A percentile compares a stretch with the other conserved stretches of the same genome.
These are phyloP conservation scores for Talaromyces sp. DNA, from an alignment of 2,329 filamentous ascomycete species.

Conservation along the genomic window DNA sequence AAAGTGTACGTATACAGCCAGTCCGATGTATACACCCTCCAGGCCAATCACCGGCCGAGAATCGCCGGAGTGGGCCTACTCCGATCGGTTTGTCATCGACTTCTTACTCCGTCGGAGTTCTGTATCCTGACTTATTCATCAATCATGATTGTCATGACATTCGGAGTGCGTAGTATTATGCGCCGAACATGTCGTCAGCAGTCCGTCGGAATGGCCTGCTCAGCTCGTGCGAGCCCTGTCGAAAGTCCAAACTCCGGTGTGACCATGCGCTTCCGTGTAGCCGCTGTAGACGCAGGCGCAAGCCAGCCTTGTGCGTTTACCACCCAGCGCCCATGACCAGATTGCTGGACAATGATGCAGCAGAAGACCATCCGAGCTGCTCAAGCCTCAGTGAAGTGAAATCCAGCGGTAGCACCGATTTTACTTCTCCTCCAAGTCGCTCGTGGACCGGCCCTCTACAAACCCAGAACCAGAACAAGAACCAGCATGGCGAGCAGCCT, in stretches of 20 bases:
- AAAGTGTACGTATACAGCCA: background rate
- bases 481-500: background rate
- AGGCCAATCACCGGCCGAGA: background rate
- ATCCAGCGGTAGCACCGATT: background rate
- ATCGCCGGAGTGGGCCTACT: conserved; percentile 5
- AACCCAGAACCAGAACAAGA: background rate
- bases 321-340: conserved; percentile 13
- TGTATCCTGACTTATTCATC: background rate
- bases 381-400: background rate
- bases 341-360: background rate
- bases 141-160: too few species aligned
- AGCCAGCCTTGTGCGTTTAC: conserved; percentile 5
- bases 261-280: conserved; percentile 30
- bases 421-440: background rate
- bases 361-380: background rate
- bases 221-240: conserved; percentile 35
- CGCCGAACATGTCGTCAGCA: background rate
- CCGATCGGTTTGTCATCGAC: background rate
- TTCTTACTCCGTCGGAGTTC: background rate
- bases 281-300: conserved; percentile 9
- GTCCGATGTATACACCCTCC: background rate
- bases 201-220: conserved; percentile 32
- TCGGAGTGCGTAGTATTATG: background rate
- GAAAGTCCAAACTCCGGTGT: conserved; percentile 33
- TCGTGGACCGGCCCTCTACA: background rate